Conservation (phyloP, 2,329 filamentous ascomycete species). For the Ploettnerulaceae sp. region DNA sequence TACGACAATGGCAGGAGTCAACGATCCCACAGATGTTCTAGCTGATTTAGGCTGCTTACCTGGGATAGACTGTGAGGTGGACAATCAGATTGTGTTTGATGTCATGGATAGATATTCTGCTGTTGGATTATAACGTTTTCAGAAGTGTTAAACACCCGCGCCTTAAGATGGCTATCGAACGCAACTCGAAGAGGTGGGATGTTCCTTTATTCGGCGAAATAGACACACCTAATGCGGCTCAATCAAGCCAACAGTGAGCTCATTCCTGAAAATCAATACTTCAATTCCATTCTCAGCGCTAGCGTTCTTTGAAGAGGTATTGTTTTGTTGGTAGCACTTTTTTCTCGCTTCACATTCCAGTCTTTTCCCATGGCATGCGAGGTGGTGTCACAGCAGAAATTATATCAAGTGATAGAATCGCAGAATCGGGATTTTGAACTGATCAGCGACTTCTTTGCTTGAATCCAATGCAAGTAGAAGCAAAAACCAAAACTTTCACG, state of each 20-base stretch:
- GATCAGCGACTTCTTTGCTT: too few relatives aligned
- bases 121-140: slow-evolving; percentile 20
- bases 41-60: slow-evolving; percentile 38
- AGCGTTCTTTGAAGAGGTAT: background rate
- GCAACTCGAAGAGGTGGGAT: too few relatives aligned
- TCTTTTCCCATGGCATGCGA: too few relatives aligned
- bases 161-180: too few relatives aligned
- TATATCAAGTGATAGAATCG: background rate
- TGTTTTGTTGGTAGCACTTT: background rate
- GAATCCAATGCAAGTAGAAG: too few relatives aligned
- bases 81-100: slow-evolving; percentile 39
- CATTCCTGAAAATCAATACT: background rate
- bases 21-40: slow-evolving; percentile 35
- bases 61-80: slow-evolving; percentile 39
- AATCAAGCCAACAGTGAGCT: background rate
- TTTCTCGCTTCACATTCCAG: background rate
- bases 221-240: background rate
- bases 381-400: too few relatives aligned
- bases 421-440: too few relatives aligned
- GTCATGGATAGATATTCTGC: slow-evolving; percentile 42
- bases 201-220: too few relatives aligned
- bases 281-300: background rate
- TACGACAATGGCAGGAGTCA: slow-evolving; percentile 38
- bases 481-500: too few relatives aligned
- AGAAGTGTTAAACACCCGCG: background rate